Base-by-base conservation (phyloP, 306 rosid species). In the Corylus americana region DNA sequence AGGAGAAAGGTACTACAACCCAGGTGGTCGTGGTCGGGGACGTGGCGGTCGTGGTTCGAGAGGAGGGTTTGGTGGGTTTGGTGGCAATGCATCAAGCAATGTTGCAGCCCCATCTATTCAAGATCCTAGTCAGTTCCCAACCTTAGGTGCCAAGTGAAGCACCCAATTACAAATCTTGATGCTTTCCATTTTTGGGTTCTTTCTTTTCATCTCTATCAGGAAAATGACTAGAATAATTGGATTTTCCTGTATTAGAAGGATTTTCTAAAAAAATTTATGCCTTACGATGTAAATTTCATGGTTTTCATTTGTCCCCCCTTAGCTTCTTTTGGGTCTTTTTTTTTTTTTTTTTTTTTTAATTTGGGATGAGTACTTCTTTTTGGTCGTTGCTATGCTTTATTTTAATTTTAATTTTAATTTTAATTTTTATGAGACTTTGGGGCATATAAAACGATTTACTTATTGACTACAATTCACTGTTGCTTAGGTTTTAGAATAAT, bases 91-190 rank as follows among this genome's bases (percentile, higher is more conserved):
- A 39, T 71, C 14, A 69, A 68, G 85, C 94, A 89, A 81, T 55
- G 84, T 12, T 1, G 37, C 80, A 44, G 96, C 99, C 70, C 99
- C 94, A 70, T 81, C 92, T 1, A 95, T 95, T 70, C 89, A 84
- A 79, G 99, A 95, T 78, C 97, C 92, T 12, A 91, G 92, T 70
- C 99, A 95, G 66, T 95, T 95, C 89, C 99, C 99, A 75, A 88
- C 98, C 78, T 88, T 95, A 84, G 92, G 98, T 80, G 98, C 87
- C 81, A 93, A 93, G 94, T 95, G 96, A 95, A 31, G 84, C 77
- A 77, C 88, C 85, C 85, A 77, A 78, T 25, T 42, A 77, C 73
- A 47, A 82, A 68, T 70, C 71, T 55, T 48, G 6, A 78, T 77
- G 63, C 84, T 70, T 83, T 78, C 79, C 67, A 80, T 78, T 92